phyloP scores from a whole-genome alignment of 352 stramenopile genomes.

The Globisporangium orthogonon region DNA sequence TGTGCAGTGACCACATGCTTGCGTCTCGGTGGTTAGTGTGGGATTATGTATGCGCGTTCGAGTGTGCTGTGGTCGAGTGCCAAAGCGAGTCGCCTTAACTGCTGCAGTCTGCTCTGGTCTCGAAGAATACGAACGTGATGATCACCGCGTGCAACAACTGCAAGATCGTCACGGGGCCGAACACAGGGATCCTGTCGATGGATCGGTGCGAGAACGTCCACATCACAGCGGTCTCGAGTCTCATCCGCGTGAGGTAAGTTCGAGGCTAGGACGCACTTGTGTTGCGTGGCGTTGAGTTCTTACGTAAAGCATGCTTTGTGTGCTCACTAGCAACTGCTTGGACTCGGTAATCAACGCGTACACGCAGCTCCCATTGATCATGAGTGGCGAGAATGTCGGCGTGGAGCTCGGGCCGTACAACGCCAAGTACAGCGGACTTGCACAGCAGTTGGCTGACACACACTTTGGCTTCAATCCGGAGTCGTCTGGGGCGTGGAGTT shows the following conservation, averaged over 20 bases:
- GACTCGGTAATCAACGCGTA: slow-evolving; percentile 91
- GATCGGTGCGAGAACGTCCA: slow-evolving; percentile 94
- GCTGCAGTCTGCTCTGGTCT: slow-evolving; percentile 10
- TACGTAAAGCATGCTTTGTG: neutral
- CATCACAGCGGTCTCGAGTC: slow-evolving; percentile 81
- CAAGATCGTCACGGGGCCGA: slow-evolving; percentile 93
- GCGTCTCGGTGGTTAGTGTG: too few relatives aligned
- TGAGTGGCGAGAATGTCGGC: slow-evolving; percentile 93
- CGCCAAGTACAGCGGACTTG: slow-evolving; percentile 90
- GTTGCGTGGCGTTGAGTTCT: neutral
- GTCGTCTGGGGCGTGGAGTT: slow-evolving; percentile 49
- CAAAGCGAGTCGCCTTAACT: slow-evolving; percentile 36
- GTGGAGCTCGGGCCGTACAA: slow-evolving; percentile 95
- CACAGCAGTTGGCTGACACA: slow-evolving; percentile 53
- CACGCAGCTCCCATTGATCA: slow-evolving; percentile 86
- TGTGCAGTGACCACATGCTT: too few relatives aligned
- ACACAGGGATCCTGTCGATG: slow-evolving; percentile 88
- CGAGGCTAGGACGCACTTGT: neutral
- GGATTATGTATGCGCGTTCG: neutral
- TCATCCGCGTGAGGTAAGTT: slow-evolving; percentile 77
- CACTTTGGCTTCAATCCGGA: slow-evolving; percentile 45
- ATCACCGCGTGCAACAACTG: slow-evolving; percentile 93
- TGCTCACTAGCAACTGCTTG: slow-evolving; percentile 84
- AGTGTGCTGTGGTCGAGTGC: neutral
- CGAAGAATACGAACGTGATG: slow-evolving; percentile 73